Base-by-base conservation (phyloP, 1,284 basidiomycete species). In the Porodaedalea pini region DNA sequence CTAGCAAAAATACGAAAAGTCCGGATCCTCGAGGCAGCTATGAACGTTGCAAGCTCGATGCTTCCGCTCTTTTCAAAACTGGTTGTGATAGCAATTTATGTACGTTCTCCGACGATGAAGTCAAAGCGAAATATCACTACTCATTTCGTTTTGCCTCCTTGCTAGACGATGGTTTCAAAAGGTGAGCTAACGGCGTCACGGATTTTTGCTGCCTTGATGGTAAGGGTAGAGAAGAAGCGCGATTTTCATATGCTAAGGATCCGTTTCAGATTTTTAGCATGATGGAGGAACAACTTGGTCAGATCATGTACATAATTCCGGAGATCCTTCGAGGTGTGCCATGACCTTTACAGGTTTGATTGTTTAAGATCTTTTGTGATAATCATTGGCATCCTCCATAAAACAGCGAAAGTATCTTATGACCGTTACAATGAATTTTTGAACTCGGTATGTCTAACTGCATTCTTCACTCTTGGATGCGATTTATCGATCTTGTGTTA, bases 401-500 rank as follows among this genome's bases (percentile, higher is more conserved):
- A 4, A 47, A 19, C 37, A 56, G 56, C 50, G 32, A 57, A 57
- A 17, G 49, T 57, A 2, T 40, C 48, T 15, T 52, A 17, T n/a
- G 56, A 57, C 19, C 56, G 56, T n/a, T 57, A 41, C 39, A 51
- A 39, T 17, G 37, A 57, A 3, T 57, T 51, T 19, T 31, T 57
- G 8, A 57, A 52, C 39, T 25, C 5, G 15, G 56, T 57, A 11
- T 4, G 56, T 39, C 27, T 17, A 5, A 4, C 66, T 37, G 15
- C 25, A 5, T 43, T 15, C 17, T 39, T 23, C 2, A 27, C 23
- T 8, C 17, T n/a, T 19, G 17, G 40, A 6, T 13, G n/a, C 27
- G 5, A 5, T 23, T 19, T n/a, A n/a, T n/a, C n/a, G n/a, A 17
- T 32, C 5, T 32, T 21, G 17, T 23, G 4, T 27, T 25, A 7